Base-by-base conservation (phyloP, 495 filamentous ascomycete genomes). In the Copromyces sp. region DNA sequence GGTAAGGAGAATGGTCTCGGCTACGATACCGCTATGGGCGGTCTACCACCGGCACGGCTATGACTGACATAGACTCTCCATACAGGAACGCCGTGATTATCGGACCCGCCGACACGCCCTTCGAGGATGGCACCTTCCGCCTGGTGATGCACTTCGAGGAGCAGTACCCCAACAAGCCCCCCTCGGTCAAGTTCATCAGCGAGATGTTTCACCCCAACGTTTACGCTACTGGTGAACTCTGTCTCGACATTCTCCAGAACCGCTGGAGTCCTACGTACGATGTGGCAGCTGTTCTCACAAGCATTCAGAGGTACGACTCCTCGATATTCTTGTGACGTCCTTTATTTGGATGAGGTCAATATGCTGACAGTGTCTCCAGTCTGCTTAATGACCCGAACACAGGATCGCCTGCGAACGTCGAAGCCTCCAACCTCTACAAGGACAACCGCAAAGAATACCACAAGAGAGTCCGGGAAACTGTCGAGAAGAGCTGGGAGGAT, bases 181-280 rank as follows among this genome's bases (percentile, higher is more conserved):
- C 95, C 0, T 92, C 93, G 3, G 95, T 98, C 80, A 98, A 98
- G 79, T 99, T 99, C 81, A 97, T 98, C 82, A 97, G 93, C 81
- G 89, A 94, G 78, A 99, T 99, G 95, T 99, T 99, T 82, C 95
- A 99, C 78, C 95, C 95, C 3, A 99, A 99, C 76, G 95, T 99
- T 39, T 99, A 99, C 78, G 94, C 92, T 38, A 98, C 95, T 3
- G 95, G 95, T 24, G 95, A 99, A 84, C 88, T 99, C 39, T 99
- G 95, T 79, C 85, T 99, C 73, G 95, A 99, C 78, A 99, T 99
- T 76, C 84, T 99, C 74, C 95, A 99, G 81, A 99, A 99, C 79
- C 88, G 95, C 74, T 99, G 95, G 95, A 98, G 95, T 81, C 95
- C 95, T 32, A 98, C 95, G 17, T 99, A 99, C 81, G 95, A 99